Conservation (phyloP, 169 alveolate genomes). For the Plasmodium cynomolgi region DNA sequence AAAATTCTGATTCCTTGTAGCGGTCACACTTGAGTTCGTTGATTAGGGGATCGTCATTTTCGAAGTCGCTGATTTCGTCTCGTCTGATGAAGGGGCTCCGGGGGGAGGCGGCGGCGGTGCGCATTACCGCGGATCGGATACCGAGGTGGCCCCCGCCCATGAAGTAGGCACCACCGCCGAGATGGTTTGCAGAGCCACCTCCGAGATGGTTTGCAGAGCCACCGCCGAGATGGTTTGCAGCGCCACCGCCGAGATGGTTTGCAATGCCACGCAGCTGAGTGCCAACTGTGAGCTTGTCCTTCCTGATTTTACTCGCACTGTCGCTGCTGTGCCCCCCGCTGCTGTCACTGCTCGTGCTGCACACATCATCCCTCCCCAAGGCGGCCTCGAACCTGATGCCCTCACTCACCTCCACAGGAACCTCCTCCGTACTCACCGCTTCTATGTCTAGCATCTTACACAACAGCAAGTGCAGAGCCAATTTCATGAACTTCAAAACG, state of each 20-base stretch:
- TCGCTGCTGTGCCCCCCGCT: not conserved
- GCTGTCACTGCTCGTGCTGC: not conserved
- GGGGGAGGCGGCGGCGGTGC: not conserved
- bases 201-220: too few species aligned
- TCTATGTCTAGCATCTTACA: constrained; percentile 17
- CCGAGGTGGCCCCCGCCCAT: not conserved
- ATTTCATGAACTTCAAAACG: constrained; percentile 73
- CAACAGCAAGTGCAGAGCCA: constrained; percentile 33
- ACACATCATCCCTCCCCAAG: not conserved
- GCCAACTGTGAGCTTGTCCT: not conserved
- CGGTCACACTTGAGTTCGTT: constrained; percentile 27
- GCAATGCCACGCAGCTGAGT: not conserved
- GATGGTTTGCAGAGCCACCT: not conserved
- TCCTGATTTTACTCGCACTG: not conserved
- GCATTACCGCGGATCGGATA: not conserved
- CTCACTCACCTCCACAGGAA: not conserved
- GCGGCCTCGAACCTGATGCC: not conserved
- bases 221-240: too few species aligned
- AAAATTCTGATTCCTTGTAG: constrained; percentile 34
- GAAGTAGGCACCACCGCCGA: not conserved
- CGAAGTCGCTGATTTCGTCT: constrained; percentile 30
- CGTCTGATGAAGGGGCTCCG: not conserved
- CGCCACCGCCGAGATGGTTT: not conserved
- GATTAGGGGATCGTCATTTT: constrained; percentile 2
- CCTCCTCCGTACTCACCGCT: not conserved